Percentiles rank a stretch among this genome's conserved stretches.
These are phyloP conservation scores for Wallemia ichthyophaga DNA, from an alignment of 1,284 basidiomycete species.

Conservation along the genomic window DNA sequence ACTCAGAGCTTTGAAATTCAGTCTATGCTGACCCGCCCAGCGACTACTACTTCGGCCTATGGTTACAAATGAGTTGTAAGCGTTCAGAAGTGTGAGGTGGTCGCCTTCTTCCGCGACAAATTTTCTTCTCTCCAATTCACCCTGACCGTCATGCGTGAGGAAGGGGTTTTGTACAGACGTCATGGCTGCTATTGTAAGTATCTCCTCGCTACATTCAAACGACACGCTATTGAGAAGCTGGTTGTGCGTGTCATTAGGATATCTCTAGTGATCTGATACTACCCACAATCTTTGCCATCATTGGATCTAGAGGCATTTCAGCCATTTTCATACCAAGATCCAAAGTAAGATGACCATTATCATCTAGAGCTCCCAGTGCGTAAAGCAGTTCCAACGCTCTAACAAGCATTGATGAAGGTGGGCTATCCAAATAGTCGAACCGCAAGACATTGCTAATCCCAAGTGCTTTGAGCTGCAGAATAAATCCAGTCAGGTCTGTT, in stretches of 20 bases:
- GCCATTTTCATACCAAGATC: slow-evolving; percentile 23
- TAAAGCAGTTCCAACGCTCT: slow-evolving; percentile 13
- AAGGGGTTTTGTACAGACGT: slow-evolving; percentile 56
- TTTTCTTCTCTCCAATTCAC: slow-evolving; percentile 64
- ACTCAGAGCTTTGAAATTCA: slow-evolving; percentile 75
- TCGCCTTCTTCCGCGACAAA: slow-evolving; percentile 96
- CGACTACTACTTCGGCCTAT: slow-evolving; percentile 47
- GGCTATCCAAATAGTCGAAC: slow-evolving; percentile 58
- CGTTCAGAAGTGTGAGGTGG: slow-evolving; percentile 68
- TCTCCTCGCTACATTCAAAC: slow-evolving; percentile 65
- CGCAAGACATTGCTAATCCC: slow-evolving; percentile 37
- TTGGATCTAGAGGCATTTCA: slow-evolving; percentile 24
- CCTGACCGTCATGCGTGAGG: slow-evolving; percentile 26
- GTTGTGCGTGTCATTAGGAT: neutral
- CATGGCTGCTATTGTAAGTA: slow-evolving; percentile 86
- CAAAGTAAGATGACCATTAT: slow-evolving; percentile 19
- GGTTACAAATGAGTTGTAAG: slow-evolving; percentile 65
- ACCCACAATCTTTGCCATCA: slow-evolving; percentile 25
- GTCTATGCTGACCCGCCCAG: slow-evolving; percentile 73
- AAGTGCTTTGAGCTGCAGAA: slow-evolving; percentile 55
- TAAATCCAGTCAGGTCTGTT: slow-evolving; percentile 46
- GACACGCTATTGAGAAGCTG: slow-evolving; percentile 60
- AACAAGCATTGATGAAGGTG: slow-evolving; percentile 11
- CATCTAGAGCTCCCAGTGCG: slow-evolving; percentile 21
- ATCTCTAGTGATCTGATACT: neutral